Evolutionary conservation across 352 stramenopile genomes (phyloP), one percentile per base, ranked within the genome.

Genomic region (Pythium rhizo-oryzae): DNA sequence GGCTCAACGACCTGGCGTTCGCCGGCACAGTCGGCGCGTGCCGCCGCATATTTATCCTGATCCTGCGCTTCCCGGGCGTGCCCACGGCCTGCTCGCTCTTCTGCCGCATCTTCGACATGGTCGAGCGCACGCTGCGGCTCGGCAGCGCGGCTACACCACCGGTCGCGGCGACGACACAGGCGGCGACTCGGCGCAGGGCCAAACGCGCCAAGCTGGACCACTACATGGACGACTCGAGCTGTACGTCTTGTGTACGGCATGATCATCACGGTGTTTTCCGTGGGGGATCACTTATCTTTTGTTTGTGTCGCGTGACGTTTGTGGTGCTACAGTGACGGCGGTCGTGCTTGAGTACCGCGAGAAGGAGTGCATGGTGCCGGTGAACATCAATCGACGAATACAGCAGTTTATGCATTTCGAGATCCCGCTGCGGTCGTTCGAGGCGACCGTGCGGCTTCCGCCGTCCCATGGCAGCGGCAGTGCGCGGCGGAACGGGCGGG

Each of bases 361-460:
- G 57, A 96, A 95, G 54, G 87, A 96, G 57, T 86, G 79, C 67
- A 85, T 87, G 69, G 81, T 96, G 60, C 84, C 87, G 28, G 80
- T 79, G 49, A 92, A 85, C 65, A 94, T 95, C 71, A 92, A 94
- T 69, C 75, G 82, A 41, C 83, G 89, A 67, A 96, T 96, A 82
- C 87, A 91, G 50, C 86, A 88, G 21, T 85, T 94, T 56, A 96
- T 96, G 89, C 89, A 96, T 58, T 93, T 95, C 62, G 80, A 92
- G 71, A 93, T 95, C 63, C 85, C 87, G 28, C 70, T 93, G 52
- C 79, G 86, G 65, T 90, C 88, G 2, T 96, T 96, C 68, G 88
- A 96, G 55, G 88, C 88, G 0, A 96, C 83, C 0, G 86, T 96
- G 39, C 75, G 87, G 16, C 75, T 96, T 51, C 88, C 85, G 4